A percentile compares a stretch with the other conserved stretches of the same genome.
These are phyloP conservation scores for Closterium sp. DNA, from an alignment of 139 green algal species.

Conservation along the genomic window DNA sequence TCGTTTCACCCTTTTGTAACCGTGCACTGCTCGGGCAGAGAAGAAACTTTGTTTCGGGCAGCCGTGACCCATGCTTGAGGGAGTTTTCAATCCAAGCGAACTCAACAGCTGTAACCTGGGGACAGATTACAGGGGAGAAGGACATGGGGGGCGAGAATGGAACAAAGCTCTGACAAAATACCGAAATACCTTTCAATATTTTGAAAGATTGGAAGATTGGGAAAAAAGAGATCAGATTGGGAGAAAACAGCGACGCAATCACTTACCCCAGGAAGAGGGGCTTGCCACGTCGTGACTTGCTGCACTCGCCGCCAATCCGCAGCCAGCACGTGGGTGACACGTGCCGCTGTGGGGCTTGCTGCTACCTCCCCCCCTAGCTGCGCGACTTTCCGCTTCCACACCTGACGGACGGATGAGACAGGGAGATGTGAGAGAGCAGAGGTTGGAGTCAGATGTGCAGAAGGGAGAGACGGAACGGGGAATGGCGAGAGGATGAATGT, in stretches of 20 bases:
- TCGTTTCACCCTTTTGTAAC: neutral
- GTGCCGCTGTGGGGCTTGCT: neutral
- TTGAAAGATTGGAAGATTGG: too few species aligned
- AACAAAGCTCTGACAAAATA: too few species aligned
- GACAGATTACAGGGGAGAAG: too few species aligned
- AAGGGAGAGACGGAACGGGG: neutral
- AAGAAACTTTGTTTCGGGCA: neutral
- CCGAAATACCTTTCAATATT: too few species aligned
- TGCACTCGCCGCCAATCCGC: neutral
- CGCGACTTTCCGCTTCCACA: constrained; percentile 22
- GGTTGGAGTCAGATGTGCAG: neutral
- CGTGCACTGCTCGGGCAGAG: neutral
- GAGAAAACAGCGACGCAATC: neutral
- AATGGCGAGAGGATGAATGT: neutral
- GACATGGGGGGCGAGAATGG: too few species aligned
- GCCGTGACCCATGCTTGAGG: neutral
- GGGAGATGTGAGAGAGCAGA: too few species aligned
- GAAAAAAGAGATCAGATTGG: neutral
- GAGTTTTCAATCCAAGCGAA: neutral
- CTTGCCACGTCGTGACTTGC: neutral
- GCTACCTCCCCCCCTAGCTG: constrained; percentile 6
- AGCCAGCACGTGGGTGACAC: constrained; percentile 35
- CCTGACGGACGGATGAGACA: neutral
- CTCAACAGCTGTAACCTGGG: neutral
- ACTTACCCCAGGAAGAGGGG: neutral